Evolutionary conservation across 164 flowering plant genomes (phyloP), one percentile per base, ranked within the genome.

Genomic region (Protea cynaroides): DNA sequence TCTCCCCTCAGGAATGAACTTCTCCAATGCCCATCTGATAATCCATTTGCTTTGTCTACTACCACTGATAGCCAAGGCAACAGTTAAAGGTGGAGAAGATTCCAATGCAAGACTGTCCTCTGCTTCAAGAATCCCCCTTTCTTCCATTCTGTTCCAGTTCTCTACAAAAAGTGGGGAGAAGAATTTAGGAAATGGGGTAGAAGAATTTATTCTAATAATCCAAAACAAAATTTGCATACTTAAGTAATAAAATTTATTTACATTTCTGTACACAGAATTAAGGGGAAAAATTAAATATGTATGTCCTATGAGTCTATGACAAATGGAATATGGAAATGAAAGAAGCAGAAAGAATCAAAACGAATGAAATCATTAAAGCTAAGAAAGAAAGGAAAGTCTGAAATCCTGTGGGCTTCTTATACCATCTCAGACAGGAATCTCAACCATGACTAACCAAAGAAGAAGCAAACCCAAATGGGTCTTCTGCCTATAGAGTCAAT

Each of bases 11-110:
- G 86, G 76, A 71, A 70, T 61, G 63, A 92, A 86, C 66, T 86
- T 90, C 5, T 88, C 84, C 75, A 92, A 59, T 24, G 98, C 95
- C 98, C 98, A 92, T 46, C 56, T 67, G 56, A 92, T 68, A 3
- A 88, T 73, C 67, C 75, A 66, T 65, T 81, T 82, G 81, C 87
- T 83, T 57, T 75, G 86, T 58, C 56, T 77, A 44, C 74, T 81
- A 40, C 88, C 91, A 67, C 70, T 82, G 53, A 89, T 72, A 54
- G 95, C 95, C 59, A 89, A 60, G 2, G 75, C 87, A 25, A 86
- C 84, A 7, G 70, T 77, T 19, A 62, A 64, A 68, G 76, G 55
- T 15, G 71, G 58, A 4, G 70, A 61, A 56, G 68, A 55, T 14
- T 62, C 61, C 68, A 65, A 58, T 21, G 36, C 64, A 65, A 58